Evolutionary conservation across 2,329 filamentous ascomycete species (phyloP), one percentile per base, ranked within the genome.

Genomic region (Hypoxylon rubiginosum): DNA sequence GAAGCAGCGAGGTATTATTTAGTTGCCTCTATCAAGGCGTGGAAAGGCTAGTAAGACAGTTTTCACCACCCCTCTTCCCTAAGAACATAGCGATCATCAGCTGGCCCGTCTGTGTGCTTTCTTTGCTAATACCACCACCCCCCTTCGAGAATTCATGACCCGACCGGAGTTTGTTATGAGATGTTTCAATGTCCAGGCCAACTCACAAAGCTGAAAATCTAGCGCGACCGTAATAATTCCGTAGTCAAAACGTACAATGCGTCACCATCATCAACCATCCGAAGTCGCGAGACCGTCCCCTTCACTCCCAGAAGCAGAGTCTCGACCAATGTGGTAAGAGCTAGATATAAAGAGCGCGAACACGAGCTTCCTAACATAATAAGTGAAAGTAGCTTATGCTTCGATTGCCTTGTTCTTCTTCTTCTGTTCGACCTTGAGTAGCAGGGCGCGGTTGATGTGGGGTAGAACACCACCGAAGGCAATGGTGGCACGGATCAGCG

Each of bases 391-490:
- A 52, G 39, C 57, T 79, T 79, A 84, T 67, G 78, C 82, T 69
- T 84, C 82, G 58, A 83, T 76, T 30, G 82, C 80, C 80, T 85
- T 84, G 74, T 86, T 90, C 85, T 93, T 93, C 92, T 97, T 97
- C 92, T 97, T 97, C 84, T 97, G 92, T 83, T 97, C 94, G 60
- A 97, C 94, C 89, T 97, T 97, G 80, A 97, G 88, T 74, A 99
- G 86, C 73, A 99, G 86, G 13, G 96, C 96, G 75, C 96, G 92
- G 87, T 99, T 98, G 90, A 99, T 99, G 83, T 97, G 95, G 71
- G 96, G 96, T 77, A 99, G 85, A 28, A 99, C 96, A 91, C 96
- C 96, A 85, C 96, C 96, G 74, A 97, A 98, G 66, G 96, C 96
- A 77, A 99, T 99, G 69, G 96, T 99, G 62, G 96, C 96, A 76